Evolutionary conservation across 2,329 filamentous ascomycete species (phyloP), one percentile per base, ranked within the genome.

Genomic region (Rutstroemia sp.): DNA sequence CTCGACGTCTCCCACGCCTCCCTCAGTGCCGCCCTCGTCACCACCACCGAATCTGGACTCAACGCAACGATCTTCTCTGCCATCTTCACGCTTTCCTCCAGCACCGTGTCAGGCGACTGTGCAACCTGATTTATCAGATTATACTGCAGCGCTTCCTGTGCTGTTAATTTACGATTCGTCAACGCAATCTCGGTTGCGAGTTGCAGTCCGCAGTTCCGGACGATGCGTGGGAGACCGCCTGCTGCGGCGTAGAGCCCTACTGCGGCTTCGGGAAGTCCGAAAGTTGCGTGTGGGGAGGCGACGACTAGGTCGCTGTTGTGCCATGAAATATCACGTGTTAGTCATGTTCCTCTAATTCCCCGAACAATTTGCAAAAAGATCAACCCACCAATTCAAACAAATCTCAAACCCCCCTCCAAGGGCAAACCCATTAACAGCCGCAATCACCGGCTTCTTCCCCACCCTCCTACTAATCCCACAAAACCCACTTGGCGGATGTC

Each of bases 381-480:
- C 25, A n/a, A 47, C 57, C 36, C 55, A 66, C 64, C 65, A 82
- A 71, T 90, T 89, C 53, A 68, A 59, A 57, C 62, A 64, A 23
- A 91, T 89, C 74, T 92, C 88, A 72, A 88, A 85, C 1, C 87
- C 88, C 48, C 88, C 88, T 49, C 88, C 88, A 30, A 88, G 76
- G 46, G 86, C 88, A 39, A 86, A 75, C 2, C 88, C 88, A 67
- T 91, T 89, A n/a, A 92, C 85, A 1, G 88, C 88, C 0, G 84
- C 86, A 42, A 92, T 78, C 58, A 92, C 76, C 5, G 88, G 88
- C 66, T 92, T 92, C 70, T 81, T 83, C 48, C 87, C 87, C 12
- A 72, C 68, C 27, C 87, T 77, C 62, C 87, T 84, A 58, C 82
- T 84, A 34, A 90, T 73, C 0, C 82, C 86, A 40, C 80, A 84